Conservation (phyloP, 2,329 filamentous ascomycete genomes). For the Xylariaceae sp. region DNA sequence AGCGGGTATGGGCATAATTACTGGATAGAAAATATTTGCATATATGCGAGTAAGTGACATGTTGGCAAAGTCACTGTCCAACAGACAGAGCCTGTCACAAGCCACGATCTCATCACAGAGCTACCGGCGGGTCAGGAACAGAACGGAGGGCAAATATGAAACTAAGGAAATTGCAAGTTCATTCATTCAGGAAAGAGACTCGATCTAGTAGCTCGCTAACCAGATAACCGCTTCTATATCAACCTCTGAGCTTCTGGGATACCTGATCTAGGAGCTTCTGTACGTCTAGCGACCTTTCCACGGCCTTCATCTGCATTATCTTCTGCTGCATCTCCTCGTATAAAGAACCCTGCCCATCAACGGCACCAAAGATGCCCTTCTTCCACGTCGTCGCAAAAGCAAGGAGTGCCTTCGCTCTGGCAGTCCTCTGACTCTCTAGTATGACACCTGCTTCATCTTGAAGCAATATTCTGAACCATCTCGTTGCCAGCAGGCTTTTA, state of each 20-base stretch:
- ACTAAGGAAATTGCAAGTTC: too few relatives aligned
- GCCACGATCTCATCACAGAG: too few relatives aligned
- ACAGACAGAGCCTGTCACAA: too few relatives aligned
- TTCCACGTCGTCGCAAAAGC: constrained; percentile 51
- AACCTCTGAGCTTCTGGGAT: constrained; percentile 32
- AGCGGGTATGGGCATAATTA: too few relatives aligned
- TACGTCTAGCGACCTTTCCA: constrained; percentile 55
- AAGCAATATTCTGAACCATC: constrained; percentile 57
- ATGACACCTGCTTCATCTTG: constrained; percentile 54
- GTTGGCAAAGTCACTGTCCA: too few relatives aligned
- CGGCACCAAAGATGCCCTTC: constrained; percentile 51
- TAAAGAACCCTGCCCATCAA: constrained; percentile 23
- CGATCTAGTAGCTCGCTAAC: too few relatives aligned
- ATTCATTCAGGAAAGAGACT: too few relatives aligned
- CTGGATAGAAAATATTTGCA: too few relatives aligned
- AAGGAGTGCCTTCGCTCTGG: constrained; percentile 54
- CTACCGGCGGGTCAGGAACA: too few relatives aligned
- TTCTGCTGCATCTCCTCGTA: constrained; percentile 43
- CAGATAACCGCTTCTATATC: neutral
- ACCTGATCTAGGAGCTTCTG: constrained; percentile 51
- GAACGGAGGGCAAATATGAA: too few relatives aligned
- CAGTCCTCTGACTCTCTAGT: constrained; percentile 58
- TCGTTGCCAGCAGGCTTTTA: constrained; percentile 35
- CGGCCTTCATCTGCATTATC: constrained; percentile 45
- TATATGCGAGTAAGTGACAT: too few relatives aligned